Conservation (phyloP, 1,284 basidiomycete species). For the Ceraceosorus bombacis region DNA sequence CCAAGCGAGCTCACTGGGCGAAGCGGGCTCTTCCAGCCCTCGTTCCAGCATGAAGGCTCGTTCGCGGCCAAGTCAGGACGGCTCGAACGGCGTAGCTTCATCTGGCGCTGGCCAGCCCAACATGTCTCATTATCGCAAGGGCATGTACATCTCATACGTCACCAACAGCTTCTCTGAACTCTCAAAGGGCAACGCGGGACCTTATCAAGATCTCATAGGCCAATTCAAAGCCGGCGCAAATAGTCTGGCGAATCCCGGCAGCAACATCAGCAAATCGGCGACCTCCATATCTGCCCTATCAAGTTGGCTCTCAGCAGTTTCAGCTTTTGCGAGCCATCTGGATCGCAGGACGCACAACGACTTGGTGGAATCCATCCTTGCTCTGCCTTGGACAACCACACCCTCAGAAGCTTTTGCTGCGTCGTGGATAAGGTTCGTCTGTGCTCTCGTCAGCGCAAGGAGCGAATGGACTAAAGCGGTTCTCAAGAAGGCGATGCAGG, state of each 20-base stretch:
- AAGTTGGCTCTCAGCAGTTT: constrained; percentile 52
- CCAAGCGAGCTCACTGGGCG: no score
- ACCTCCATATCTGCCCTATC: constrained; percentile 28
- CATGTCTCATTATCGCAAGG: constrained; percentile 35
- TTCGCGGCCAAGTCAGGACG: no score
- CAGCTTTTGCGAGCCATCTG: constrained; percentile 60
- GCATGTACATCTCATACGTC: constrained; percentile 77
- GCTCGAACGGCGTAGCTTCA: no score
- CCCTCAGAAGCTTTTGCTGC: constrained; percentile 58
- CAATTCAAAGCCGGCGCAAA: constrained; percentile 50
- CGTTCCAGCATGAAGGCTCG: background rate
- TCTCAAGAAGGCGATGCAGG: constrained; percentile 69
- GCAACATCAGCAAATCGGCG: constrained; percentile 10
- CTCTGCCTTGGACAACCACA: constrained; percentile 65
- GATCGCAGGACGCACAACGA: constrained; percentile 66
- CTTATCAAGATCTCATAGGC: constrained; percentile 55
- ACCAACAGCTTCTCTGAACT: constrained; percentile 67
- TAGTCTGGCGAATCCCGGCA: background rate
- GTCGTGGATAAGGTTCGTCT: constrained; percentile 59
- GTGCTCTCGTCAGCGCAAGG: constrained; percentile 84
- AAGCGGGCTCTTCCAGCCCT: background rate
- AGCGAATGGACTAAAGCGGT: constrained; percentile 84
- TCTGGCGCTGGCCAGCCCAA: background rate
- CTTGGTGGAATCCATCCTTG: constrained; percentile 78
- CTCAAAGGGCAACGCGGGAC: constrained; percentile 21